Evolutionary conservation across 202 grass and related monocot species (phyloP).

Genomic region (Brachypodium distachyon): DNA sequence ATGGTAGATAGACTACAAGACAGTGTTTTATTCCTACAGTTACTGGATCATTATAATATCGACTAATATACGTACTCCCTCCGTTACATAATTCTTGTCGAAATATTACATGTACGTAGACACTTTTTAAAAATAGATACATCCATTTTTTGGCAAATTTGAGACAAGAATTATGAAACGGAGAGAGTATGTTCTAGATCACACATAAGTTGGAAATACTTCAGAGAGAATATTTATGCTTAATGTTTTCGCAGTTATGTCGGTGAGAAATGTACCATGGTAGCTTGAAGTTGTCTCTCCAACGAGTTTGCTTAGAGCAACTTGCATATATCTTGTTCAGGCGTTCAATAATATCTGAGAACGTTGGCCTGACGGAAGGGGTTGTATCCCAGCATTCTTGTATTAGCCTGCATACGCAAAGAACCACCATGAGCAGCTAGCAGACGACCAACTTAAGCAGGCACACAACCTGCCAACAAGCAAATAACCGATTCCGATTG

Average conservation of each 20-base stretch:
- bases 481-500: not conserved
- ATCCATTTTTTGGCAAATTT: too few species aligned
- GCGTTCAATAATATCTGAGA: constrained; percentile 76
- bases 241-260: not conserved
- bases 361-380: constrained; percentile 57
- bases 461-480: not conserved
- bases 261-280: constrained; percentile 50
- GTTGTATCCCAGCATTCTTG: constrained; percentile 78
- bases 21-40: not conserved
- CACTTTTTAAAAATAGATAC: too few species aligned
- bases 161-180: too few species aligned
- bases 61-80: too few species aligned
- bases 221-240: not conserved
- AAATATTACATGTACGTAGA: too few species aligned
- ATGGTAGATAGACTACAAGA: not conserved
- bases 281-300: constrained; percentile 84
- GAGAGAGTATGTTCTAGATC: not conserved
- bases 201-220: not conserved
- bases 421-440: not conserved
- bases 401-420: constrained; percentile 50
- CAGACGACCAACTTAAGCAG: not conserved
- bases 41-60: too few species aligned
- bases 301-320: constrained; percentile 48
- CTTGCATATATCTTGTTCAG: constrained; percentile 47
- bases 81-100: too few species aligned